Base-by-base conservation (phyloP, 176 grass and related monocot genomes). In the Cenchrus fungigraminus region DNA sequence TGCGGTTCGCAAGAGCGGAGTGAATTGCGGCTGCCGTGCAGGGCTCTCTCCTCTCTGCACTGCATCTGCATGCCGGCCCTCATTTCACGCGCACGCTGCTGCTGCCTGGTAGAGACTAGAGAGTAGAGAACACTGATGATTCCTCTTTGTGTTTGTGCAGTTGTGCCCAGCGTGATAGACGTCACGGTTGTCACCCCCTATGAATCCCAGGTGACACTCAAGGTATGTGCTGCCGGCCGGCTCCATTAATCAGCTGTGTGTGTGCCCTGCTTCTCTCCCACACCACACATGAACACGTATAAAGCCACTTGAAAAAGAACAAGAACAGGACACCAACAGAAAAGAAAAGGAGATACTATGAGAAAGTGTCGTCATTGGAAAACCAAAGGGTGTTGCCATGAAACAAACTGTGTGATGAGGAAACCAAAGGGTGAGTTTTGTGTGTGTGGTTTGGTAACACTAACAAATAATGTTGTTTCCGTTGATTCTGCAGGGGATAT, bases 171-270 rank as follows among this genome's bases (percentile, higher is more conserved):
- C 61, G 89, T 89, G 20, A n/a, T 98, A 9, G 91, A 95, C 89
- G 65, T 95, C 80, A 84, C 90, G 11, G 90, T 96, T 9, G 68
- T 89, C 59, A 94, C 93, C 12, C 93, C 93, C 9, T 90, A 94
- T 47, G 93, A 95, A 53, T 95, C 97, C 84, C 84, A 92, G 86
- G 65, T 98, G 40, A 95, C 86, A 91, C 97, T 98, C 87, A 98
- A 98, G 97, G 97, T 98, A 94, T 55, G 65, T 65, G 10, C 17
- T 6, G 63, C 63, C 12, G 63, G 15, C 29, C 25, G 9, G 31
- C 67, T 62, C 50, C 78, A 43, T 78, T 55, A 59, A 8, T 55
- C 85, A 32, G 31, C 31, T 32, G 31, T 32, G 31, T 32, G 31
- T 32, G 49, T 50, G 43, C 51, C 6, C 15, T n/a, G 77, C n/a